Conservation (phyloP, 352 stramenopile species). For the Globisporangium rhizosaccharum region DNA sequence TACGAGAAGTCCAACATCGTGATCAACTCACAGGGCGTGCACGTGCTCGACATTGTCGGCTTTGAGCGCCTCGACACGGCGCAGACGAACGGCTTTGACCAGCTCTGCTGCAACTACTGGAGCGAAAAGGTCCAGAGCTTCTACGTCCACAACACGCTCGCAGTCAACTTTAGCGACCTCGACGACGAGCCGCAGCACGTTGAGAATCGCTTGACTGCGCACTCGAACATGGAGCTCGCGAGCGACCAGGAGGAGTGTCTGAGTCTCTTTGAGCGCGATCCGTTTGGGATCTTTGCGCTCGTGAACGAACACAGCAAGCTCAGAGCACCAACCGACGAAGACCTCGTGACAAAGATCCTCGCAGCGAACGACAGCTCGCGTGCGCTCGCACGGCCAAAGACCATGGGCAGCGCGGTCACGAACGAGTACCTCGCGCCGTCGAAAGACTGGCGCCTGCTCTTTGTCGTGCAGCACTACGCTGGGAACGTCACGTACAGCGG, state of each 20-base stretch:
- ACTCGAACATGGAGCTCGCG: constrained; percentile 46
- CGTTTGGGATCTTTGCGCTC: constrained; percentile 69
- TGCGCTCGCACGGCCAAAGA: constrained; percentile 48
- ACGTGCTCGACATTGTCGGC: constrained; percentile 77
- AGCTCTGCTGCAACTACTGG: constrained; percentile 84
- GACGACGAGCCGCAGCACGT: constrained; percentile 62
- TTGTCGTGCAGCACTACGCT: constrained; percentile 67
- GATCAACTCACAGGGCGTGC: constrained; percentile 72
- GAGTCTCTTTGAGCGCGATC: constrained; percentile 63
- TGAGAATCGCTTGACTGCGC: constrained; percentile 48
- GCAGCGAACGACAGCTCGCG: constrained; percentile 56
- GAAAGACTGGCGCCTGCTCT: constrained; percentile 73
- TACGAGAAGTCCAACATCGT: constrained; percentile 84
- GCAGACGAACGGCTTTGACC: constrained; percentile 62
- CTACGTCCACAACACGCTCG: constrained; percentile 71
- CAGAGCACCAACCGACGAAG: constrained; percentile 62
- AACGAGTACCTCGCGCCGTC: constrained; percentile 65
- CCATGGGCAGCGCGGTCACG: constrained; percentile 35
- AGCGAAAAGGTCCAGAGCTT: constrained; percentile 80
- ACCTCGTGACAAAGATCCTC: constrained; percentile 77
- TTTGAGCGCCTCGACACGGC: constrained; percentile 53
- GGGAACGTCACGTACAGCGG: constrained; percentile 75
- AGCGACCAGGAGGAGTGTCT: constrained; percentile 61
- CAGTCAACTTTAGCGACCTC: constrained; percentile 52
- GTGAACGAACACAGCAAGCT: constrained; percentile 66